phyloP scores from a whole-genome alignment of 345 rosid species.

The Xanthoceras sorbifolium region DNA sequence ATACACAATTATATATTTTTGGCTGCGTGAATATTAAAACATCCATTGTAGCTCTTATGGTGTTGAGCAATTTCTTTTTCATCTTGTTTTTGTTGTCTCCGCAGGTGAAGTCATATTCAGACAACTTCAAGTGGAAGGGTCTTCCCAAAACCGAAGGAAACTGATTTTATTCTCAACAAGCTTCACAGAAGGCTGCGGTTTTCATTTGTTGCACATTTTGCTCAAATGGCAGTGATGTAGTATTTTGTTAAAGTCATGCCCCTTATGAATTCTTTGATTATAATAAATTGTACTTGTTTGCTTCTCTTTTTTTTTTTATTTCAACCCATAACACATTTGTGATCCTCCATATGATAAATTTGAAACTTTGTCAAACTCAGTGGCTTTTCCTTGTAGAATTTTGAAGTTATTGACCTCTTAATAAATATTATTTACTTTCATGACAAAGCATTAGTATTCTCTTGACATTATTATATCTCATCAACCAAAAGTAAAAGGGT shows the following conservation, averaged over 20 bases:
- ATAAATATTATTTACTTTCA: not conserved
- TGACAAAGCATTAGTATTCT: not conserved
- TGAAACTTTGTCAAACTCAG: not conserved
- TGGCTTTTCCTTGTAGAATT: not conserved
- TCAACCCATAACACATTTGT: not conserved
- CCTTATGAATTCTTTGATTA: not conserved
- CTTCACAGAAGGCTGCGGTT: constrained; percentile 10
- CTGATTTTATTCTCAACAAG: constrained; percentile 22
- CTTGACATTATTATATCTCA: too few relatives aligned
- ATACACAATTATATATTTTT: not conserved
- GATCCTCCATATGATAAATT: not conserved
- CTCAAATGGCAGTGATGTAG: constrained; percentile 4
- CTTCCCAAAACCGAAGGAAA: constrained; percentile 43
- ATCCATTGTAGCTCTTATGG: not conserved
- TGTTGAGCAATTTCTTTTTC: not conserved
- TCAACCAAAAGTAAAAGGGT: too few relatives aligned
- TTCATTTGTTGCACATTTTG: constrained; percentile 23
- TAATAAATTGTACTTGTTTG: constrained; percentile 17
- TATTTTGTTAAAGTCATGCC: constrained; percentile 6
- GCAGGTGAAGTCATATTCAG: constrained; percentile 83
- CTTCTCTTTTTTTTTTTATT: not conserved
- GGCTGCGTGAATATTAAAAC: not conserved
- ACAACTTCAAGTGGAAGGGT: constrained; percentile 95
- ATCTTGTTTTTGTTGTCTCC: constrained; percentile 1
- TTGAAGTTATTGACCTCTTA: too few relatives aligned